Conservation (phyloP, 2,329 filamentous ascomycete genomes). For the Escovopsis sp. region DNA sequence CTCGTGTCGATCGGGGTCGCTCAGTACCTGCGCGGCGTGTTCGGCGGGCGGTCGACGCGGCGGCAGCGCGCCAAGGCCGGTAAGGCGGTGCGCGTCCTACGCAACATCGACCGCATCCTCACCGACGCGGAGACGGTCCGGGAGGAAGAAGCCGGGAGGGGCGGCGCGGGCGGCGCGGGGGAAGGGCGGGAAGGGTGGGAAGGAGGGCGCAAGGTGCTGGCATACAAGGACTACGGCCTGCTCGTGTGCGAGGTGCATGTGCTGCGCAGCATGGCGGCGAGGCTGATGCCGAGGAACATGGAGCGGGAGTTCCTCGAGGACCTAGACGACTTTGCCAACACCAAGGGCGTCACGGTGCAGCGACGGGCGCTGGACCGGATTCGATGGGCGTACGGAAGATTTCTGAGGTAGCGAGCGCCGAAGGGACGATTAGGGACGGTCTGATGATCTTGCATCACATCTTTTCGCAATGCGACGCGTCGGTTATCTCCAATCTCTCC, state of each 20-base stretch:
- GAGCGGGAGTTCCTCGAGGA: slow-evolving; percentile 81
- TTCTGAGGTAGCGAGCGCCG: slow-evolving; percentile 39
- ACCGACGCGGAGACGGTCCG: slow-evolving; percentile 51
- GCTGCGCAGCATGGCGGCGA: slow-evolving; percentile 45
- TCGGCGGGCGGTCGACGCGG: slow-evolving; percentile 57
- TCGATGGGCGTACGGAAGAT: slow-evolving; percentile 78
- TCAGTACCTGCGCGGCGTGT: slow-evolving; percentile 53
- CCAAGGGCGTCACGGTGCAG: slow-evolving; percentile 65
- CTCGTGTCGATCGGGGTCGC: slow-evolving; percentile 63
- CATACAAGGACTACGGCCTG: slow-evolving; percentile 85
- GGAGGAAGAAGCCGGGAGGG: no score
- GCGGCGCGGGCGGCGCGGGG: no score
- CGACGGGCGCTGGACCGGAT: slow-evolving; percentile 67
- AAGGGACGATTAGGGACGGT: no score
- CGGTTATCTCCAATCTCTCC: no score
- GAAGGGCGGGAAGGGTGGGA: no score
- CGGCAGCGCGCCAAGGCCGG: slow-evolving; percentile 49
- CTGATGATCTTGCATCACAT: no score
- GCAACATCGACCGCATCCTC: slow-evolving; percentile 75
- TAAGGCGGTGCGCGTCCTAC: slow-evolving; percentile 60
- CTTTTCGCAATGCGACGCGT: no score
- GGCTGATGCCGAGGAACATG: slow-evolving; percentile 56
- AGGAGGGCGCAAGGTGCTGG: slow-evolving; percentile 60
- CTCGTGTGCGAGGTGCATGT: slow-evolving; percentile 82
- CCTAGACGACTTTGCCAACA: slow-evolving; percentile 69